These are phyloP conservation scores for Rhododendron simsii DNA, from an alignment of 148 eudicot genomes.

Conservation along the genomic window DNA sequence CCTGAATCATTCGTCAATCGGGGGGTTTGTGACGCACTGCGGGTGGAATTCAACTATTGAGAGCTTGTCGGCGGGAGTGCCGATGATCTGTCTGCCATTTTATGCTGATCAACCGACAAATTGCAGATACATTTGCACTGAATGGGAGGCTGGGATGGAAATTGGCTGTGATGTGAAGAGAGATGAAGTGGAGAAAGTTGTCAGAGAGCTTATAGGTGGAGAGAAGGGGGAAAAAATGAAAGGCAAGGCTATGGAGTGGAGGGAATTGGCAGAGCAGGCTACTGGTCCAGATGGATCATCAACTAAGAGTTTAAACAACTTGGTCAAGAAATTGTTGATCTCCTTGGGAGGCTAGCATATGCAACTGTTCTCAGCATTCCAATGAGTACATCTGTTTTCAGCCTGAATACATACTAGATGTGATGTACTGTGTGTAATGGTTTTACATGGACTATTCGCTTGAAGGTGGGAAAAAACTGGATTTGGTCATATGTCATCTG, in stretches of 20 bases:
- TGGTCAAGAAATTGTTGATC: background rate
- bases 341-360: no score
- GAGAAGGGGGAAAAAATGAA: background rate
- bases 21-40: background rate
- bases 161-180: background rate
- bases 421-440: no score
- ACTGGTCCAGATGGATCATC: background rate
- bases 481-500: no score
- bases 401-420: background rate
- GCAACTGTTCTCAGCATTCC: background rate
- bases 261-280: background rate
- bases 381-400: background rate
- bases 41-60: background rate
- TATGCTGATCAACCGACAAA: background rate
- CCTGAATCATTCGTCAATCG: background rate
- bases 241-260: background rate
- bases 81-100: background rate
- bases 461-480: no score
- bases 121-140: background rate
- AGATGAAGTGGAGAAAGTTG: background rate
- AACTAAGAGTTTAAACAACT: background rate
- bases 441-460: no score
- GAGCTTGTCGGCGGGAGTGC: background rate
- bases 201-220: background rate
- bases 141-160: background rate